Evolutionary conservation across 306 rosid genomes (phyloP), one percentile per base, ranked within the genome.

Genomic region (Glycyrrhiza uralensis): DNA sequence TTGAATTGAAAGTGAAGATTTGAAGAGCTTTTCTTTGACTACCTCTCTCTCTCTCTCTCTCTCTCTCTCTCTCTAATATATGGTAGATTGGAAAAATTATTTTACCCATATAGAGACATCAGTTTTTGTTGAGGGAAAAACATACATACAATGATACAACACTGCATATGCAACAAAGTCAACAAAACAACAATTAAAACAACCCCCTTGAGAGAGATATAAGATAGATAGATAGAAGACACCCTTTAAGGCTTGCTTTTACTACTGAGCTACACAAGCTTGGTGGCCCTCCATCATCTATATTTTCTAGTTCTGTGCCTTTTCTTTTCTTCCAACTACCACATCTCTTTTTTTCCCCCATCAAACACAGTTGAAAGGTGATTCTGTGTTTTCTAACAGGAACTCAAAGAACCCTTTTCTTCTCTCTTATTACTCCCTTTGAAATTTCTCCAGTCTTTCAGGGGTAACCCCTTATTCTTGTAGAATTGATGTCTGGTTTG

Each of bases 401-500:
- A 64, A 51, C 38, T 66, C 59, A 45, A 19, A 6, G 12, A 7
- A 36, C 13, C 70, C 42, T 52, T 32, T 62, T 64, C 44, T 29
- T 75, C 20, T 56, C 44, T 74, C 50, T 51, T 32, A 2, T 51
- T 32, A 2, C 41, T 11, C 28, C 62, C 49, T 65, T 69, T 28
- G 56, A 70, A 39, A 59, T 75, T 58, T 60, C 44, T 29, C 28
- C 47, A 56, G 54, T 59, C 58, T 46, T 60, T 72, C 72, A 19
- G 23, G 68, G 44, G 14, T 26, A 14, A 11, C 19, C 14, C 51
- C 47, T 74, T 65, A n/a, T 55, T 38, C 61, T 24, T 74, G 7
- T 24, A 14, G 84, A 73, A 73, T 57, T 80, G 69, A 85, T 85
- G 89, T 85, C 89, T 58, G 85, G 83, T 75, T 77, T 85, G 65